These are phyloP conservation scores for Clarireedia homoeocarpa DNA, from an alignment of 2,329 filamentous ascomycete genomes.

Conservation along the genomic window DNA sequence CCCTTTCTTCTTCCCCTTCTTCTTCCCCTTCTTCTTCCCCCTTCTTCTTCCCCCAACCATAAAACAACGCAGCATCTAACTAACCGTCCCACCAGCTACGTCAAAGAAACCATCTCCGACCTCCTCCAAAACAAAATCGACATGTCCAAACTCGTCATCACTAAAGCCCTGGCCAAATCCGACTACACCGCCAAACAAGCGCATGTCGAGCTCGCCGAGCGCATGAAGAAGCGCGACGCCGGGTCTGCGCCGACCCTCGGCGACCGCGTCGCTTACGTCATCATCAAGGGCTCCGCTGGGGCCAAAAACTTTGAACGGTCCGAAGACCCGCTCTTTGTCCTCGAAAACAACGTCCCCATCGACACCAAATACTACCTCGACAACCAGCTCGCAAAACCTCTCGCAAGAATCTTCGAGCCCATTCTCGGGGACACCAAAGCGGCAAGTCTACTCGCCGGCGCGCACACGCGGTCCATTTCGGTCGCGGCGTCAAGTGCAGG, in stretches of 20 bases:
- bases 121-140: conserved; percentile 95
- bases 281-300: conserved; percentile 82
- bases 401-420: conserved; percentile 93
- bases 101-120: conserved; percentile 92
- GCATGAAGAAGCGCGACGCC: conserved; percentile 94
- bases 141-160: conserved; percentile 99
- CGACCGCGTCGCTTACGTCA: conserved; percentile 96
- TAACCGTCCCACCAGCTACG: conserved; percentile 57
- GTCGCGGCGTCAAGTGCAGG: conserved; percentile 87
- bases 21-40: too few species aligned
- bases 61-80: background rate
- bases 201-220: conserved; percentile 87
- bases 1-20: background rate
- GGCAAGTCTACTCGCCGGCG: conserved; percentile 76
- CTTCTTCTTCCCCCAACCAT: background rate
- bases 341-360: conserved; percentile 96
- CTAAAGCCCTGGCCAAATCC: conserved; percentile 87
- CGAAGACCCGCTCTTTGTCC: conserved; percentile 92
- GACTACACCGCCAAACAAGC: conserved; percentile 90
- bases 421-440: conserved; percentile 93
- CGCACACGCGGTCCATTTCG: conserved; percentile 89
- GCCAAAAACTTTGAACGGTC: conserved; percentile 96
- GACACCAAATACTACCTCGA: conserved; percentile 98
- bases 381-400: conserved; percentile 92
- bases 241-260: conserved; percentile 88